Percentiles rank a stretch among this genome's conserved stretches.
Conservation (phyloP, 495 filamentous ascomycete genomes). For the Parachaetomium inaequale region DNA sequence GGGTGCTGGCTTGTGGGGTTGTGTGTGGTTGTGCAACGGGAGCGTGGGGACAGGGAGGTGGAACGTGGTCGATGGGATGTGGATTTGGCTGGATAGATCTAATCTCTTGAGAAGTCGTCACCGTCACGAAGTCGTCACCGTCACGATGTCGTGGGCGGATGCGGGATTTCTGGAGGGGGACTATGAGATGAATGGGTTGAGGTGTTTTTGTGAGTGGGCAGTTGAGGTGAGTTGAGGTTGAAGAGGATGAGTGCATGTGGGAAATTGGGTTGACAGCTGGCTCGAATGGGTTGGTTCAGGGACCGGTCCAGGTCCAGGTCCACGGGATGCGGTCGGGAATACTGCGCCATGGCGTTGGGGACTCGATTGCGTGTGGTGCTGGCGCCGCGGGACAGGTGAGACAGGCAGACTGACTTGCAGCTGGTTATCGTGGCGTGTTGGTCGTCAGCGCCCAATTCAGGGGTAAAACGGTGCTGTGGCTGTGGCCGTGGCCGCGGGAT, state of each 20-base stretch:
- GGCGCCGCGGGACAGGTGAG: not conserved
- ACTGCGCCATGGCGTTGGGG: slow-evolving; percentile 2
- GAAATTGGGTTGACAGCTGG: not conserved
- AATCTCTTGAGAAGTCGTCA: too few relatives aligned
- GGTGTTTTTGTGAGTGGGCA: not conserved
- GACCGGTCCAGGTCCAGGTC: not conserved
- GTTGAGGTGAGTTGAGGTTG: not conserved
- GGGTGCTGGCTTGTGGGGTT: not conserved
- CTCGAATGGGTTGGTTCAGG: not conserved
- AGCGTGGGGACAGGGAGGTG: too few relatives aligned
- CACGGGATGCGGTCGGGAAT: not conserved
- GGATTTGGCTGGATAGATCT: not conserved
- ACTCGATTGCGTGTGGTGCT: not conserved
- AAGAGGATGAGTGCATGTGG: not conserved
- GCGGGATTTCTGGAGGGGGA: not conserved
- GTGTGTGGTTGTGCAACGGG: too few relatives aligned
- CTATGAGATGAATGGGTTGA: not conserved
- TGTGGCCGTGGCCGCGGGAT: too few relatives aligned
- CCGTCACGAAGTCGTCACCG: too few relatives aligned
- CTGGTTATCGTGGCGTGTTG: not conserved
- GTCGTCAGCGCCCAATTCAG: not conserved
- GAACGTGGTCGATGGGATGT: slow-evolving; percentile 8
- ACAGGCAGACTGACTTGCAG: slow-evolving; percentile 11
- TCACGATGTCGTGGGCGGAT: not conserved
- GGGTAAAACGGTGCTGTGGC: not conserved